Percentiles rank a stretch among this genome's conserved stretches.
These are phyloP conservation scores for Solanum hybrid DNA, from an alignment of 305 asterid species.

Conservation along the genomic window DNA sequence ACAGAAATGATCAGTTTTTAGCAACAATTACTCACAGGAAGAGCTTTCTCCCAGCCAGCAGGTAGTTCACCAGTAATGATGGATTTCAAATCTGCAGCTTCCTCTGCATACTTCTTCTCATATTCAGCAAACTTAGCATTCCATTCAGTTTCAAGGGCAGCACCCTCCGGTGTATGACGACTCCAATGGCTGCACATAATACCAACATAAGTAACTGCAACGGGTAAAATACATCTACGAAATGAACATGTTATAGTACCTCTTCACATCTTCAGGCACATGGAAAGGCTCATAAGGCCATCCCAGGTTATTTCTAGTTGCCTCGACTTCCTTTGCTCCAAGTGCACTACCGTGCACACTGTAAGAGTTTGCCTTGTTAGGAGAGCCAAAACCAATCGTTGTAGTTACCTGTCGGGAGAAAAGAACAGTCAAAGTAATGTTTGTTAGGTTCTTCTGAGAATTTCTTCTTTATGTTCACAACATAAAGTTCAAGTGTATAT, in stretches of 20 bases:
- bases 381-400: conserved; percentile 92
- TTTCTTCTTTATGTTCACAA: not conserved
- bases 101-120: conserved; percentile 78
- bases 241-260: conserved; percentile 22
- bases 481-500: not conserved
- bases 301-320: conserved; percentile 82
- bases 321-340: conserved; percentile 96
- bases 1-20: not conserved
- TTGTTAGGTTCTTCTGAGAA: not conserved
- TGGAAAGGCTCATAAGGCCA: conserved; percentile 99
- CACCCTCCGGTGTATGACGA: conserved; percentile 63
- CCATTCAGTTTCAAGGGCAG: conserved; percentile 79
- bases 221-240: not conserved
- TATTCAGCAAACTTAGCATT: conserved; percentile 78
- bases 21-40: conserved; percentile 58
- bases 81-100: conserved; percentile 77
- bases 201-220: not conserved
- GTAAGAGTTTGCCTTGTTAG: conserved; percentile 93
- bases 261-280: conserved; percentile 96
- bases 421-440: conserved; percentile 6
- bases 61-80: conserved; percentile 62
- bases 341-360: conserved; percentile 94
- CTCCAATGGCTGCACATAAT: conserved; percentile 64
- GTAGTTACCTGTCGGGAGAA: conserved; percentile 58
- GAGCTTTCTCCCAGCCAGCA: conserved; percentile 97